phyloP scores from a whole-genome alignment of 257 asterid species.

The Rehmannia glutinosa region DNA sequence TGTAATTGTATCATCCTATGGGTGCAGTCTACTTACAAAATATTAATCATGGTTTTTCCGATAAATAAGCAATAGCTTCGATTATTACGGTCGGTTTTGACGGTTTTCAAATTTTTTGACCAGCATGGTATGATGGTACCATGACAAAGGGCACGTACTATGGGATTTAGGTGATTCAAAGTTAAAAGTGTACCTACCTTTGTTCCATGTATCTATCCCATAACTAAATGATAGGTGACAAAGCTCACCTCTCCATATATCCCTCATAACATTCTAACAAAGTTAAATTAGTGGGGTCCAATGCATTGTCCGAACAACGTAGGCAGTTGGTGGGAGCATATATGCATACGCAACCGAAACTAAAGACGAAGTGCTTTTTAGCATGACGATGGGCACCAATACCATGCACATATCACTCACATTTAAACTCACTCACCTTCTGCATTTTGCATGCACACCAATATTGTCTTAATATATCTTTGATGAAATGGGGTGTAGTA shows the following conservation, averaged over 20 bases:
- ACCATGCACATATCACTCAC: not conserved
- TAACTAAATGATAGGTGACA: not conserved
- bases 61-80: too few species aligned
- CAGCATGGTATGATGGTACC: too few species aligned
- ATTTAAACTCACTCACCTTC: not conserved
- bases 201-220: not conserved
- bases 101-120: too few species aligned
- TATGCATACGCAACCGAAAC: not conserved
- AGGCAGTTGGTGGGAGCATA: not conserved
- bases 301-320: not conserved
- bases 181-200: not conserved
- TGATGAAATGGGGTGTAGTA: too few species aligned
- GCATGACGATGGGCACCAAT: too few species aligned
- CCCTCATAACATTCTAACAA: too few species aligned
- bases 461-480: not conserved
- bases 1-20: too few species aligned
- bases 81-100: too few species aligned
- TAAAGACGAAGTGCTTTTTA: not conserved
- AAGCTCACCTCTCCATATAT: not conserved
- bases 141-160: too few species aligned
- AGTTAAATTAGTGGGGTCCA: slow-evolving; percentile 1
- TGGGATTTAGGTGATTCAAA: too few species aligned
- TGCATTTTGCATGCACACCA: not conserved
- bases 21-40: too few species aligned
- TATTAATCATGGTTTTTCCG: too few species aligned